Percentiles rank a stretch among this genome's conserved stretches.
These are phyloP conservation scores for Rhodotorula taiwanensis DNA, from an alignment of 768 basidiomycete species.

Conservation along the genomic window DNA sequence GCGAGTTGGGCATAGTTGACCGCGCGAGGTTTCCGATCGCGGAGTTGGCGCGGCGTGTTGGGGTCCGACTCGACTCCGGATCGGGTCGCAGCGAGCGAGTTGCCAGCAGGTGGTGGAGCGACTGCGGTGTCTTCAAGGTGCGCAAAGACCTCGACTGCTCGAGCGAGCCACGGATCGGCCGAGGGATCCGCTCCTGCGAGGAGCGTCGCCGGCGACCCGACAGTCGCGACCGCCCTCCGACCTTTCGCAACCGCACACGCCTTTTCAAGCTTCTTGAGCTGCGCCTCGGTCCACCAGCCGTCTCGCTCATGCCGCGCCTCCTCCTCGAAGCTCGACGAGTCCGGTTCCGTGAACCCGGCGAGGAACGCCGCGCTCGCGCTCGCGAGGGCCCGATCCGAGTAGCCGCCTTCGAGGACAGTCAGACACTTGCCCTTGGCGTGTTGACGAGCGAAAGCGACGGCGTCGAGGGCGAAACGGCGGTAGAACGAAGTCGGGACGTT, in stretches of 20 bases:
- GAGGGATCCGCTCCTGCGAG: background rate
- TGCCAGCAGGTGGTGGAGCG: background rate
- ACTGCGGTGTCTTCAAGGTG: slow-evolving; percentile 4
- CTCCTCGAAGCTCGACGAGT: background rate
- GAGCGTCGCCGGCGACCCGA: background rate
- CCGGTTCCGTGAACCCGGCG: slow-evolving; percentile 51
- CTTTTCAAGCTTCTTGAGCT: slow-evolving; percentile 13
- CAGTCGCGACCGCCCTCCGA: background rate
- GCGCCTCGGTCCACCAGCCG: background rate
- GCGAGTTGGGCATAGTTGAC: slow-evolving; percentile 20
- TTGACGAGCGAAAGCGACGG: slow-evolving; percentile 56
- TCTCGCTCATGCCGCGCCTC: background rate
- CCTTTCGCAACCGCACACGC: background rate
- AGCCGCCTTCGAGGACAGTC: slow-evolving; percentile 91
- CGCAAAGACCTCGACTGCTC: slow-evolving; percentile 26
- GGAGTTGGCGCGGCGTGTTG: slow-evolving; percentile 14
- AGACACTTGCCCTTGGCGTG: slow-evolving; percentile 66
- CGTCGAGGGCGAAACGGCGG: slow-evolving; percentile 69
- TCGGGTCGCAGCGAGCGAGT: background rate
- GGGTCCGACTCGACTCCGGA: background rate
- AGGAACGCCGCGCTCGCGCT: slow-evolving; percentile 80
- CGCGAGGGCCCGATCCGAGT: slow-evolving; percentile 78
- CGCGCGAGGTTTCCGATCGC: slow-evolving; percentile 2
- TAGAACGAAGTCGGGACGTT: slow-evolving; percentile 83
- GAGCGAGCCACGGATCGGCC: slow-evolving; percentile 14